phyloP scores from a whole-genome alignment of 1,284 basidiomycete genomes.

The Ganoderma sp. region DNA sequence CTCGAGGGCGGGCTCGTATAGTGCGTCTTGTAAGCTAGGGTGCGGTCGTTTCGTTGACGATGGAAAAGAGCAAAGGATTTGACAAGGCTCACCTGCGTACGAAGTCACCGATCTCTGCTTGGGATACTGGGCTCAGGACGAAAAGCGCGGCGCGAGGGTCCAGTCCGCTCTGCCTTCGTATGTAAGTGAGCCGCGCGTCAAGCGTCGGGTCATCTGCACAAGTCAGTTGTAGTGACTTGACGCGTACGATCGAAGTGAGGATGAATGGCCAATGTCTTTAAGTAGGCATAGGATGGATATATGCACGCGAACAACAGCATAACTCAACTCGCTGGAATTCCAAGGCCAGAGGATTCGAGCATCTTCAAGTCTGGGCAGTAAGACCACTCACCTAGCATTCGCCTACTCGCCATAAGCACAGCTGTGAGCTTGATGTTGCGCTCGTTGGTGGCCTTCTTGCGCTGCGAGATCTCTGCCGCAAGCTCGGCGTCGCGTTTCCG shows the following conservation, averaged over 20 bases:
- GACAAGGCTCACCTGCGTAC: conserved; percentile 63
- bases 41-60: not conserved
- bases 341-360: not conserved
- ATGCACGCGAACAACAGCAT: not conserved
- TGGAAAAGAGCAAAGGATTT: not conserved
- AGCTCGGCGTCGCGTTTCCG: conserved; percentile 75
- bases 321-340: not conserved
- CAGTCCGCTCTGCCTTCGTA: conserved; percentile 85
- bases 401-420: conserved; percentile 88
- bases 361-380: not conserved
- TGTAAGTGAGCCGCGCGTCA: conserved; percentile 83
- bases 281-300: not conserved
- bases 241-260: not conserved
- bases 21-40: conserved; percentile 80
- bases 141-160: conserved; percentile 93
- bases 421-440: conserved; percentile 93
- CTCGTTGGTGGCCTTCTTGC: conserved; percentile 82
- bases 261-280: not conserved
- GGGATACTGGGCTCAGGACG: conserved; percentile 90
- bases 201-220: conserved; percentile 78
- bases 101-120: conserved; percentile 84
- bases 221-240: not conserved
- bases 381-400: conserved; percentile 68
- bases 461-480: conserved; percentile 75
- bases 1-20: conserved; percentile 88